Evolutionary conservation across 805 yeast genomes (phyloP).

Genomic region (Candida lessepsii): DNA sequence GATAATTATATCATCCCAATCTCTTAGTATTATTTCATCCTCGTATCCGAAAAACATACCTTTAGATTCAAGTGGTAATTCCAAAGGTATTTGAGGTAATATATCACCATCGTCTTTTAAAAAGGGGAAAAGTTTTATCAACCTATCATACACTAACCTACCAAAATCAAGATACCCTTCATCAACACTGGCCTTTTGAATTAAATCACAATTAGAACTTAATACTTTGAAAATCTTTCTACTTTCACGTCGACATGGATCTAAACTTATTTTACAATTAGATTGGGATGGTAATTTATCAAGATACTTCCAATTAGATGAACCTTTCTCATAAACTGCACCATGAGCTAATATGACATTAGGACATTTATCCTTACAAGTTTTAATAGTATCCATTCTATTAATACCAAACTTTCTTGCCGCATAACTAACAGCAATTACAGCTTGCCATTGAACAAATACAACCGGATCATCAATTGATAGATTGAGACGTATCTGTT

Average conservation of each 20-base stretch:
- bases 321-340: constrained; percentile 89
- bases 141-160: constrained; percentile 47
- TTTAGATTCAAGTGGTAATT: constrained; percentile 40
- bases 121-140: constrained; percentile 49
- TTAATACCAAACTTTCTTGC: constrained; percentile 82
- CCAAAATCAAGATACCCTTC: constrained; percentile 90
- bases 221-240: constrained; percentile 72
- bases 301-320: constrained; percentile 75
- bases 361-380: constrained; percentile 77
- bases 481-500: constrained; percentile 69
- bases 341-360: constrained; percentile 79
- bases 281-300: constrained; percentile 57
- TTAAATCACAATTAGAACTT: constrained; percentile 57
- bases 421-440: constrained; percentile 89
- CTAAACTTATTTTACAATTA: constrained; percentile 80
- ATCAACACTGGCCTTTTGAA: constrained; percentile 95
- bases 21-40: constrained; percentile 14
- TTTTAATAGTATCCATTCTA: constrained; percentile 68
- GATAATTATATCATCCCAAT: constrained; percentile 80
- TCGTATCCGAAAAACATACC: constrained; percentile 25
- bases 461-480: constrained; percentile 77
- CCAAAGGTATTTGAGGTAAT: too few species aligned
- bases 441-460: constrained; percentile 87
- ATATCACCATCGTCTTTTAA: constrained; percentile 19
- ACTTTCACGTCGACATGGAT: constrained; percentile 87